Evolutionary conservation across 805 yeast species (phyloP).

Genomic region (Vanderwaltozyma yarrowii): DNA sequence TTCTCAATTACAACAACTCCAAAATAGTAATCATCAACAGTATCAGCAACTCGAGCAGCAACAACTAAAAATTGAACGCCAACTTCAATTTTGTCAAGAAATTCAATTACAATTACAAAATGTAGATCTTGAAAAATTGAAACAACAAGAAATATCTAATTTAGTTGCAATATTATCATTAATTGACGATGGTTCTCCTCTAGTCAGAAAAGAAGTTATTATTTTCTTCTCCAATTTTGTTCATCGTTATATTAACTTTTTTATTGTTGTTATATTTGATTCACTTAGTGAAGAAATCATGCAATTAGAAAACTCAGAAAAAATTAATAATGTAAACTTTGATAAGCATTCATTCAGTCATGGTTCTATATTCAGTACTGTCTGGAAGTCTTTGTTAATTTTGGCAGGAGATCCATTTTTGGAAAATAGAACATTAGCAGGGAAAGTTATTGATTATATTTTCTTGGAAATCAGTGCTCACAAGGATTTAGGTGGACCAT

Average conservation of each 20-base stretch:
- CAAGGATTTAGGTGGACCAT: constrained; percentile 55
- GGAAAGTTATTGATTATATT: constrained; percentile 64
- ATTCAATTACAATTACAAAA: constrained; percentile 22
- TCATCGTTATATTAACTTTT: constrained; percentile 56
- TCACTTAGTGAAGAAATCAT: constrained; percentile 74
- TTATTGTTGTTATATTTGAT: constrained; percentile 77
- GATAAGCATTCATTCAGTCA: constrained; percentile 65
- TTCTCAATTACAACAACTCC: constrained; percentile 23
- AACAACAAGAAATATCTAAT: constrained; percentile 58
- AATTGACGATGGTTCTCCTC: constrained; percentile 78
- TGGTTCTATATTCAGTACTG: constrained; percentile 75
- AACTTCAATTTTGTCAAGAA: constrained; percentile 21
- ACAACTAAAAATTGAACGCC: constrained; percentile 26
- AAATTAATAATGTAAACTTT: constrained; percentile 25
- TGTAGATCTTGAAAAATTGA: constrained; percentile 36
- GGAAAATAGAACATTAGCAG: constrained; percentile 67
- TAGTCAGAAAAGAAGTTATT: constrained; percentile 78
- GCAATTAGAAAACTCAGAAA: constrained; percentile 35
- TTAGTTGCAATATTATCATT: constrained; percentile 58
- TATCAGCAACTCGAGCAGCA: constrained; percentile 20
- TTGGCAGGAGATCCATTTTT: constrained; percentile 80
- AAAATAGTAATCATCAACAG: constrained; percentile 18
- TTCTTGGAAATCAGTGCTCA: constrained; percentile 41
- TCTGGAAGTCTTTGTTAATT: constrained; percentile 78
- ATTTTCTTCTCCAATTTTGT: constrained; percentile 70